Base-by-base conservation (phyloP, 2,329 filamentous ascomycete genomes). In the Aspergillus pseudotamarii region DNA sequence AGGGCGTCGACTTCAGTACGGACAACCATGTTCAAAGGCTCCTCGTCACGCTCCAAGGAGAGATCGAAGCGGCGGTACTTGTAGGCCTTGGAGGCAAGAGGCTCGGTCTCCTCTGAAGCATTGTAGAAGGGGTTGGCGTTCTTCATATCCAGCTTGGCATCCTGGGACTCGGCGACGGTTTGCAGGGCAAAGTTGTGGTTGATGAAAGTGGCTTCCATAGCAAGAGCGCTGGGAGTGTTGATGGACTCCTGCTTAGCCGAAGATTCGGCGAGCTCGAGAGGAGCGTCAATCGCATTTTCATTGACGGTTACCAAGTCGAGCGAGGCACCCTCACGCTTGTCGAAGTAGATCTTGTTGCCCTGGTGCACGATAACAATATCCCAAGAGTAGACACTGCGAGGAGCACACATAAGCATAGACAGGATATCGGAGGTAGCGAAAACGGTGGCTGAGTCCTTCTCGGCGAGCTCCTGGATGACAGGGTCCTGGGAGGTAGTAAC, bases 131-230 rank as follows among this genome's bases (percentile, higher is more conserved):
- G 95, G 83, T 98, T 97, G 77, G 91, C 89, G 82, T 97, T 86
- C 64, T 88, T 76, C 89, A 98, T 95, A 71, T 91, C 87, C 68
- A 93, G 85, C 85, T 95, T 96, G 77, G 88, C 83, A 66, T 83
- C 85, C 68, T 93, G 88, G 71, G 86, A 91, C 84, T 99, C 95
- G 72, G 88, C 81, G 69, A 99, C 94, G 58, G 96, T 93, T 84
- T 99, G 95, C 80, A 96, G 92, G 71, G 93, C 91, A 80, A 99
- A 99, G 85, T 98, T 96, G 87, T 98, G 95, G 88, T 99, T 99
- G 87, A 99, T 99, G 84, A 97, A 96, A 58, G 95, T 99, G 60
- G 95, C 95, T 83, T 99, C 95, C 80, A 97, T 91, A 75, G 96
- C 94, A 62, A 99, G 89, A 59, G 94, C 93, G 60, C 85, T 83